These are phyloP conservation scores for Blastobotrys persicus DNA, from an alignment of 1,139 yeast species.

Conservation along the genomic window DNA sequence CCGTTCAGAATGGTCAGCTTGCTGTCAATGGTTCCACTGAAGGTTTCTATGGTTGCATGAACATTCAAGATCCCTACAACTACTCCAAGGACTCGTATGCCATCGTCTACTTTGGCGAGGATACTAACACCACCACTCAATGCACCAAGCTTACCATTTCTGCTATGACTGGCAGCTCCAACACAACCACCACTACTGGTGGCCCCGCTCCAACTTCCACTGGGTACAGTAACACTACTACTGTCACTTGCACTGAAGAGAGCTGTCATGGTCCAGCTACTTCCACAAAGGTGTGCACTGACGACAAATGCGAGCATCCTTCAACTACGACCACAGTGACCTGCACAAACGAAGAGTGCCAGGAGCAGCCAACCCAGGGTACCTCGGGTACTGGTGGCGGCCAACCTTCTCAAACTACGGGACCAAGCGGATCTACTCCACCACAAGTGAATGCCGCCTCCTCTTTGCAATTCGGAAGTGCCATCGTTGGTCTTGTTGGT, in stretches of 20 bases:
- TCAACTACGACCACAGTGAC: conserved; percentile 3
- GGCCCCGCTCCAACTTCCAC: conserved; percentile 5
- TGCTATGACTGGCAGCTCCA: conserved; percentile 1
- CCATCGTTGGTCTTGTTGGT: conserved; percentile 12
- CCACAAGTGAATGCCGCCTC: conserved; percentile 1
- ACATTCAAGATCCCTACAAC: conserved; percentile 8
- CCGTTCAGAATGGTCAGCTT: background rate
- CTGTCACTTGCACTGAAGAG: conserved; percentile 1
- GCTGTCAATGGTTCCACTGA: conserved; percentile 5
- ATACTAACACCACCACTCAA: background rate
- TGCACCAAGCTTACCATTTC: conserved; percentile 3
- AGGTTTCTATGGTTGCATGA: conserved; percentile 11
- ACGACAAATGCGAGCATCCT: background rate
- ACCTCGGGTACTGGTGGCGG: no score
- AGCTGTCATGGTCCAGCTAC: background rate
- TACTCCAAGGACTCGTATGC: conserved; percentile 7
- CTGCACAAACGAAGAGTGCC: conserved; percentile 1
- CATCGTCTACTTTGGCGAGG: conserved; percentile 1
- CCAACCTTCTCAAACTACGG: no score
- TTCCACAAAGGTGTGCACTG: background rate
- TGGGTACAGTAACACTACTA: background rate
- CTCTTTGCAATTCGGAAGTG: conserved; percentile 4
- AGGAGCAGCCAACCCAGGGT: conserved; percentile 1
- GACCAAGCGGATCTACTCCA: no score
- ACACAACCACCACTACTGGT: conserved; percentile 3